These are phyloP conservation scores for Fusarium penzigii DNA, from an alignment of 2,329 filamentous ascomycete genomes.

Conservation along the genomic window DNA sequence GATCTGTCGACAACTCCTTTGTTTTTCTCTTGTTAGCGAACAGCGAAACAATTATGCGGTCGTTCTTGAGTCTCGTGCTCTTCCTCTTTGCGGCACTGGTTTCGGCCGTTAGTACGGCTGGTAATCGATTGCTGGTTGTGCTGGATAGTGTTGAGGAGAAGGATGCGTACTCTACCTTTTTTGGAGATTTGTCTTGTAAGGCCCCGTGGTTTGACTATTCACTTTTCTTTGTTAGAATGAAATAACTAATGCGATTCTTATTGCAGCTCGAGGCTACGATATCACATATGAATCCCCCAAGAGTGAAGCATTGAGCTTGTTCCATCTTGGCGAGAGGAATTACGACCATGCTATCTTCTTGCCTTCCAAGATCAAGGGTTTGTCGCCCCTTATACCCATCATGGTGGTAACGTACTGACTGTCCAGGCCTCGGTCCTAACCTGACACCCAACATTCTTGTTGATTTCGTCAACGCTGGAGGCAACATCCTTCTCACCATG, in stretches of 20 bases:
- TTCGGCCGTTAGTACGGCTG: constrained; percentile 76
- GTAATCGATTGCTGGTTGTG: constrained; percentile 80
- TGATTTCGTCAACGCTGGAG: constrained; percentile 87
- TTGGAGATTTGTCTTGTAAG: constrained; percentile 70
- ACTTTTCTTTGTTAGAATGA: background rate
- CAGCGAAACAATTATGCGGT: constrained; percentile 60
- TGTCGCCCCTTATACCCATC: constrained; percentile 15
- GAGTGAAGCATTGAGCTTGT: constrained; percentile 73
- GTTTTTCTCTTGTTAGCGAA: background rate
- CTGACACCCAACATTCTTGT: constrained; percentile 84
- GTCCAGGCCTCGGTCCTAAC: constrained; percentile 77
- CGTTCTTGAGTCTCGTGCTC: constrained; percentile 69
- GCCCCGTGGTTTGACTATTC: constrained; percentile 5
- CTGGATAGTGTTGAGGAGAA: constrained; percentile 82
- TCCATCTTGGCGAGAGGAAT: constrained; percentile 80
- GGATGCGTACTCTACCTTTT: constrained; percentile 79
- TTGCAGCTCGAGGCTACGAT: constrained; percentile 76
- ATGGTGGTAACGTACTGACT: constrained; percentile 11
- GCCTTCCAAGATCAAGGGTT: constrained; percentile 88
- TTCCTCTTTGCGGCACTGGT: constrained; percentile 67
- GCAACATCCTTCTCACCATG: constrained; percentile 87
- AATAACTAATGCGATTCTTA: constrained; percentile 20
- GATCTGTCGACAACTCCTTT: background rate
- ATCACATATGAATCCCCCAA: constrained; percentile 83
- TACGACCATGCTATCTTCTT: constrained; percentile 92